A percentile compares a stretch with the other conserved stretches of the same genome.
Conservation (phyloP, 2,329 filamentous ascomycete species). For the Neurospora sp. region DNA sequence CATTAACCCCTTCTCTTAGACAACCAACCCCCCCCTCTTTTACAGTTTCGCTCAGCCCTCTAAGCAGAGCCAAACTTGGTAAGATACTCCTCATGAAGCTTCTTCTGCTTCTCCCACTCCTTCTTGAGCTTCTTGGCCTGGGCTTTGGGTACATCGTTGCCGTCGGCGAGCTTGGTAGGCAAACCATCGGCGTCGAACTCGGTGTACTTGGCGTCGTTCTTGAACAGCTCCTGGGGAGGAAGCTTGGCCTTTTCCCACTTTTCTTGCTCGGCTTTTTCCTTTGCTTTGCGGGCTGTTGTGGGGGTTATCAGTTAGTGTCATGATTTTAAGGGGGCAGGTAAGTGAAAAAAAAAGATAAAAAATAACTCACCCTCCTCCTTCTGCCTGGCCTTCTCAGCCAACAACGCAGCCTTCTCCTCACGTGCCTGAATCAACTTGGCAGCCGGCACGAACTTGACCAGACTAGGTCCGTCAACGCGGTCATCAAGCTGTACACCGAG, state of each 20-base stretch:
- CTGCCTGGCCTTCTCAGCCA: conserved; percentile 47
- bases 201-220: conserved; percentile 46
- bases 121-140: conserved; percentile 75
- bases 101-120: conserved; percentile 86
- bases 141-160: conserved; percentile 67
- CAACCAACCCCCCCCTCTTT: not conserved
- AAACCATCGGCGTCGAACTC: conserved; percentile 78
- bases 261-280: conserved; percentile 35
- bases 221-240: conserved; percentile 46
- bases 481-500: conserved; percentile 85
- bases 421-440: conserved; percentile 42
- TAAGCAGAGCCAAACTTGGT: conserved; percentile 23
- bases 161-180: conserved; percentile 66
- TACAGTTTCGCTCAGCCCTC: not conserved
- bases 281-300: conserved; percentile 27
- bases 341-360: not conserved
- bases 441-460: conserved; percentile 58
- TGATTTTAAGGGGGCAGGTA: too few relatives aligned
- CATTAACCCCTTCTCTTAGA: not conserved
- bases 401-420: conserved; percentile 49
- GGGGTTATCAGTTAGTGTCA: not conserved
- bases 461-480: conserved; percentile 54
- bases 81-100: conserved; percentile 57
- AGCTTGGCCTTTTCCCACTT: conserved; percentile 49
- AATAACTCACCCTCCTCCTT: conserved; percentile 44